These are phyloP conservation scores for Trypanosoma brucei DNA, from an alignment of 208 protist genomes.

Conservation along the genomic window DNA sequence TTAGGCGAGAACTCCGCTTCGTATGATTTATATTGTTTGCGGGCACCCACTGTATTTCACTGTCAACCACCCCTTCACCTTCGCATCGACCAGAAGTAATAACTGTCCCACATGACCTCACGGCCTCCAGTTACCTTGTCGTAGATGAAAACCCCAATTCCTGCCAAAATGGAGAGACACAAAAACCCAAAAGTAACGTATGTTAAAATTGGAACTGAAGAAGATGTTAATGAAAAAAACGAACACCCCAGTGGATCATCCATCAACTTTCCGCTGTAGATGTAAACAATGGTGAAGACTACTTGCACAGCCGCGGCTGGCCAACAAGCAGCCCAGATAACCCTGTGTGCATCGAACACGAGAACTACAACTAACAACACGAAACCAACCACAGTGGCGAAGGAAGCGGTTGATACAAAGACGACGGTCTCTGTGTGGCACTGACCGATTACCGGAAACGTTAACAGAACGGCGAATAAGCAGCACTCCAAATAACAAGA, in stretches of 20 bases:
- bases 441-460: background rate
- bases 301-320: constrained; percentile 37
- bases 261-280: background rate
- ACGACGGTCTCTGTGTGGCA: constrained; percentile 2
- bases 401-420: constrained; percentile 1
- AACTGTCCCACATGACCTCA: constrained; percentile 35
- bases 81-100: constrained; percentile 30
- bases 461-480: constrained; percentile 4
- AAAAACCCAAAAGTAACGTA: constrained; percentile 41
- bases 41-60: background rate
- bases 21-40: constrained; percentile 7
- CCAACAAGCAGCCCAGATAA: constrained; percentile 14
- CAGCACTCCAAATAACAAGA: constrained; percentile 20
- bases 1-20: no score
- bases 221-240: constrained; percentile 23
- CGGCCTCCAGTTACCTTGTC: constrained; percentile 27
- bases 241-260: constrained; percentile 16
- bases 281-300: constrained; percentile 28
- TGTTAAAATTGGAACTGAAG: constrained; percentile 27
- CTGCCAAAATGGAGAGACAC: constrained; percentile 35
- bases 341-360: constrained; percentile 2
- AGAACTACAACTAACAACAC: constrained; percentile 8
- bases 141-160: constrained; percentile 29
- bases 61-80: background rate
- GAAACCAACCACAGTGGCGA: constrained; percentile 2